These are phyloP conservation scores for Aspergillus cavernicola DNA, from an alignment of 495 filamentous ascomycete genomes.

Conservation along the genomic window DNA sequence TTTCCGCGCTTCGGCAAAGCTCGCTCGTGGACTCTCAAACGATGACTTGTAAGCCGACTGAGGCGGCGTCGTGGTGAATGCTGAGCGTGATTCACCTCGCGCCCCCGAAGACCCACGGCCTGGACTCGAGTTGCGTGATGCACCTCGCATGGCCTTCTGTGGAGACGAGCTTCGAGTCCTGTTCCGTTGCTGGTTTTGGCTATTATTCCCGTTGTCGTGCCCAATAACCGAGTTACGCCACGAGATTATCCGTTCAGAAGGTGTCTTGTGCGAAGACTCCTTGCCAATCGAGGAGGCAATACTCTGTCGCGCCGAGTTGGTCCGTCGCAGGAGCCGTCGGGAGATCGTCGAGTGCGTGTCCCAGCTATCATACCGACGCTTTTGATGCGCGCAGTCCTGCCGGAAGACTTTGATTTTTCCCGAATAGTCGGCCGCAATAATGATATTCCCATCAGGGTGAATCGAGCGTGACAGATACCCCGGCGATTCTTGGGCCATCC, in stretches of 20 bases:
- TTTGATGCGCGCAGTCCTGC: constrained; percentile 79
- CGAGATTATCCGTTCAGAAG: constrained; percentile 80
- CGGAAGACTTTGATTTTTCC: constrained; percentile 92
- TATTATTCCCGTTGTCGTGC: constrained; percentile 46
- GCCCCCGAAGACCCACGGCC: constrained; percentile 13
- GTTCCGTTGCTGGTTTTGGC: constrained; percentile 32
- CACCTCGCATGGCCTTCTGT: constrained; percentile 42
- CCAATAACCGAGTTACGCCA: constrained; percentile 80
- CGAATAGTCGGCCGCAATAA: constrained; percentile 84
- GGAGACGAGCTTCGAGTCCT: constrained; percentile 55
- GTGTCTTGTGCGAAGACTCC: constrained; percentile 50
- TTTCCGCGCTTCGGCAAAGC: constrained; percentile 10
- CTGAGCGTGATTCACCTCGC: constrained; percentile 29
- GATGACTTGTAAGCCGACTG: constrained; percentile 31
- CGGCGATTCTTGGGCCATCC: constrained; percentile 57
- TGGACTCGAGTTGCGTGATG: constrained; percentile 28
- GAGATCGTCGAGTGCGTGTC: constrained; percentile 71
- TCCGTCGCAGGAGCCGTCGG: constrained; percentile 67
- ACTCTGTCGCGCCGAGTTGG: constrained; percentile 57
- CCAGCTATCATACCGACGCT: constrained; percentile 50
- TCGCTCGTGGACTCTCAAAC: constrained; percentile 24
- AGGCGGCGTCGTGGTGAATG: constrained; percentile 33
- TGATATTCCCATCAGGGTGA: constrained; percentile 84
- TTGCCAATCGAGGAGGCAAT: constrained; percentile 45
- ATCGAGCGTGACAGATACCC: constrained; percentile 68